Evolutionary conservation across 2,329 filamentous ascomycete species (phyloP).

Genomic region (Chaetomium olivaceum): DNA sequence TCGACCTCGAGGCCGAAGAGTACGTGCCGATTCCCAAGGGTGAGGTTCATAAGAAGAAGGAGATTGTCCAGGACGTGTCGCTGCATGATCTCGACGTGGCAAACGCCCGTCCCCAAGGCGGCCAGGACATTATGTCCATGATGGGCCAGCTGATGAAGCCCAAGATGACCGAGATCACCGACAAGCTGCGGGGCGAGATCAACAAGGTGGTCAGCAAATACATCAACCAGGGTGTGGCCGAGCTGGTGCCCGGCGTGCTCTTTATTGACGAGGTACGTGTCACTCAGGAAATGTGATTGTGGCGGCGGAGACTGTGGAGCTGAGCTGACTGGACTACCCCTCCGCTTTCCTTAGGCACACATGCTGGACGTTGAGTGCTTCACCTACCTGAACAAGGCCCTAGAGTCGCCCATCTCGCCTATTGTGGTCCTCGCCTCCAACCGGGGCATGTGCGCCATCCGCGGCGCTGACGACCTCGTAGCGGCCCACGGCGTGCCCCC

Average conservation of each 20-base stretch:
- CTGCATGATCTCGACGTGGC: constrained; percentile 95
- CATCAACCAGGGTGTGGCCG: constrained; percentile 96
- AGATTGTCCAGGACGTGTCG: constrained; percentile 98
- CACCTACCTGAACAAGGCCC: constrained; percentile 96
- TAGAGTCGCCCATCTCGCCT: constrained; percentile 91
- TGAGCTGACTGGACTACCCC: constrained; percentile 31
- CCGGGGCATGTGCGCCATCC: constrained; percentile 88
- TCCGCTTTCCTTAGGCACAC: constrained; percentile 70
- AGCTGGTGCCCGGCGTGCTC: constrained; percentile 94
- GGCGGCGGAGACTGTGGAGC: constrained; percentile 14
- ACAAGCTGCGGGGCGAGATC: constrained; percentile 93
- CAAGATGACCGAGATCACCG: constrained; percentile 98
- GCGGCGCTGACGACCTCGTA: constrained; percentile 77
- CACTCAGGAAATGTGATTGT: constrained; percentile 8
- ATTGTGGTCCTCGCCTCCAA: constrained; percentile 98
- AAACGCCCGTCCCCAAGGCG: constrained; percentile 91
- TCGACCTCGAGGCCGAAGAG: constrained; percentile 97
- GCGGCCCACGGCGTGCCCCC: constrained; percentile 92
- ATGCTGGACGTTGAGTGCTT: constrained; percentile 99
- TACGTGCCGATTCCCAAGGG: constrained; percentile 99
- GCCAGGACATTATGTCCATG: constrained; percentile 99
- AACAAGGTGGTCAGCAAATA: constrained; percentile 99
- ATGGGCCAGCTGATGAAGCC: constrained; percentile 99
- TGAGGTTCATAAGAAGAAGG: constrained; percentile 99
- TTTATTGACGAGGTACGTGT: constrained; percentile 91